phyloP scores from a whole-genome alignment of 306 rosid species.

The Phaseolus lunatus region DNA sequence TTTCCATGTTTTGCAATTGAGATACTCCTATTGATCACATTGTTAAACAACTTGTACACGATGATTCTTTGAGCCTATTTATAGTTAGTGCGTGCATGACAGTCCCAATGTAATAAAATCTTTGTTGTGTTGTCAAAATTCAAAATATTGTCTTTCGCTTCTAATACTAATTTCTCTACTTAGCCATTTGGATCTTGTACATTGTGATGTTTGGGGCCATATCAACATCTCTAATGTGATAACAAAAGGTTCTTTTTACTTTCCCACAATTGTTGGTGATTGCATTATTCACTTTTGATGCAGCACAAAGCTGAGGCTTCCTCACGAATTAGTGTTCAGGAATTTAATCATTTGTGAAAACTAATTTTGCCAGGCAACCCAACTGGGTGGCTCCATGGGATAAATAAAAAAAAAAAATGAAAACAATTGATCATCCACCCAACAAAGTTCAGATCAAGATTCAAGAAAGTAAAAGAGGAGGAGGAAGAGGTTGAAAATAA shows the following conservation, averaged over 20 bases:
- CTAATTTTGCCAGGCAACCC: not conserved
- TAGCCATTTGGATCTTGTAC: too few relatives aligned
- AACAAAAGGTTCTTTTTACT: not conserved
- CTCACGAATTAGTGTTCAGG: too few relatives aligned
- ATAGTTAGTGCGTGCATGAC: too few relatives aligned
- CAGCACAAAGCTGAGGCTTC: too few relatives aligned
- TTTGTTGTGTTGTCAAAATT: not conserved
- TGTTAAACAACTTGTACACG: not conserved
- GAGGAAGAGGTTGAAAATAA: too few relatives aligned
- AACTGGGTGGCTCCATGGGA: not conserved
- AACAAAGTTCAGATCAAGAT: not conserved
- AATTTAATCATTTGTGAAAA: not conserved
- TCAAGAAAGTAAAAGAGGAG: not conserved
- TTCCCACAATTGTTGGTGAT: not conserved
- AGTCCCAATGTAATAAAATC: not conserved
- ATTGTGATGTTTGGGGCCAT: too few relatives aligned
- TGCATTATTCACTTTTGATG: not conserved
- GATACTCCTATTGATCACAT: not conserved
- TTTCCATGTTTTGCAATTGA: not conserved
- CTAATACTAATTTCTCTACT: too few relatives aligned
- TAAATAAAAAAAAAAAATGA: not conserved
- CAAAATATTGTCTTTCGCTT: too few relatives aligned
- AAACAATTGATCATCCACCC: not conserved
- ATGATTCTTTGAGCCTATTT: not conserved
- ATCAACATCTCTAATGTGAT: too few relatives aligned